Evolutionary conservation across 2,329 filamentous ascomycete species (phyloP).

Genomic region (Exserohilum rostratum): DNA sequence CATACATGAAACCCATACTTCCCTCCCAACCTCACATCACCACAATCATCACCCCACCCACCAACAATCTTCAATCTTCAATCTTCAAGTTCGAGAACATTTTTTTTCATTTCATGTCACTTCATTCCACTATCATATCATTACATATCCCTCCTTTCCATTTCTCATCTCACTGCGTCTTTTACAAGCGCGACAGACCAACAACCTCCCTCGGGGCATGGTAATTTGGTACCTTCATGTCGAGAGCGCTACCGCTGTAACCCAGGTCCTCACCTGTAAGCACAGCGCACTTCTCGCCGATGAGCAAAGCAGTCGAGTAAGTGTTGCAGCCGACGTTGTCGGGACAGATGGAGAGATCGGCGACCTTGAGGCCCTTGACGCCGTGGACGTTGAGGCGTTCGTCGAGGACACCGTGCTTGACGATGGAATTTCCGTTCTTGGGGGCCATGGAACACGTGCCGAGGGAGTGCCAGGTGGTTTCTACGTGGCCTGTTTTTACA

Average conservation of each 20-base stretch:
- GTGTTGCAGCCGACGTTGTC: conserved; percentile 71
- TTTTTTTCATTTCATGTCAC: too few relatives aligned
- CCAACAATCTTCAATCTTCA: too few relatives aligned
- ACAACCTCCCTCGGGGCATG: conserved; percentile 55
- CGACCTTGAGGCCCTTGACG: conserved; percentile 77
- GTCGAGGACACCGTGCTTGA: conserved; percentile 79
- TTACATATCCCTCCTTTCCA: too few relatives aligned
- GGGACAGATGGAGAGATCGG: conserved; percentile 76
- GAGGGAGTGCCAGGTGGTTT: conserved; percentile 75
- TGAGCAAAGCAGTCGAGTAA: conserved; percentile 73
- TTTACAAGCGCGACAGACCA: conserved; percentile 51
- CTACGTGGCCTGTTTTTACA: conserved; percentile 61
- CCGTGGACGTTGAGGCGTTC: conserved; percentile 79
- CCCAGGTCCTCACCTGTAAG: conserved; percentile 75
- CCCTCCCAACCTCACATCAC: background rate
- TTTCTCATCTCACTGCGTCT: too few relatives aligned
- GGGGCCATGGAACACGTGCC: conserved; percentile 80
- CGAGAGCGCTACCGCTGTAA: conserved; percentile 72
- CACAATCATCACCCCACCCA: background rate
- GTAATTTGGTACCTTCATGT: conserved; percentile 72
- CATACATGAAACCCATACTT: background rate
- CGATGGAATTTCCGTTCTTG: conserved; percentile 75
- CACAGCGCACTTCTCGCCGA: conserved; percentile 75
- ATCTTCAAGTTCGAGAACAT: too few relatives aligned
- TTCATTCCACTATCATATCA: too few relatives aligned